Percentiles rank a stretch among this genome's conserved stretches.
Conservation (phyloP, 2,329 filamentous ascomycete species). For the Leptographium galeiforme region DNA sequence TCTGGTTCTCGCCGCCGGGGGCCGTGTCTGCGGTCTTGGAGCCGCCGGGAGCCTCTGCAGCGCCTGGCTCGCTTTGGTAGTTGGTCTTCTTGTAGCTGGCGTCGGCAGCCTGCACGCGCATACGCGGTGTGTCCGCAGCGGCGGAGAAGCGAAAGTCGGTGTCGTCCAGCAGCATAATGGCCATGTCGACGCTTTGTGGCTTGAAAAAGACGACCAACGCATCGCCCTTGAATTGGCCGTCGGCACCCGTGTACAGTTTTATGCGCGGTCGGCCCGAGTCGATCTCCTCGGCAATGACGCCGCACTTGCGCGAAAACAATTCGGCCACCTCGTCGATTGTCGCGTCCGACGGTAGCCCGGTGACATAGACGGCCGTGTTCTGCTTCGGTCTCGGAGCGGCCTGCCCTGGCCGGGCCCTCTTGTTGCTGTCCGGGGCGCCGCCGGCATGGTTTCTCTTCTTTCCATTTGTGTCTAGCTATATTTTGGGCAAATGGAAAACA, state of each 20-base stretch:
- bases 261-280: conserved; percentile 79
- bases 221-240: conserved; percentile 84
- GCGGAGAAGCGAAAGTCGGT: conserved; percentile 57
- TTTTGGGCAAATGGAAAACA: neutral
- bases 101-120: conserved; percentile 75
- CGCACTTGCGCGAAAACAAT: conserved; percentile 70
- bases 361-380: conserved; percentile 89
- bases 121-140: conserved; percentile 37
- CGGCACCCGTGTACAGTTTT: conserved; percentile 77
- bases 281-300: conserved; percentile 88
- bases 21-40: conserved; percentile 3
- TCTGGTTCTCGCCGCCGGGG: conserved; percentile 5
- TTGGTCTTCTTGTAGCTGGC: conserved; percentile 82
- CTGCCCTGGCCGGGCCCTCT: conserved; percentile 12
- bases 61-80: conserved; percentile 34
- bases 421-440: conserved; percentile 1
- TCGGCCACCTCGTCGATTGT: conserved; percentile 69
- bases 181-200: conserved; percentile 79
- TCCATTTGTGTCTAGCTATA: conserved; percentile 4
- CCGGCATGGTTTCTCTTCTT: neutral
- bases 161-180: conserved; percentile 68
- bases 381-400: conserved; percentile 40
- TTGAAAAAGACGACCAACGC: conserved; percentile 91
- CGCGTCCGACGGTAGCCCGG: conserved; percentile 68
- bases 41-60: conserved; percentile 2